Evolutionary conservation across 2,329 filamentous ascomycete genomes (phyloP), one percentile per base, ranked within the genome.

Genomic region (Phyllosticta citrichinensis): DNA sequence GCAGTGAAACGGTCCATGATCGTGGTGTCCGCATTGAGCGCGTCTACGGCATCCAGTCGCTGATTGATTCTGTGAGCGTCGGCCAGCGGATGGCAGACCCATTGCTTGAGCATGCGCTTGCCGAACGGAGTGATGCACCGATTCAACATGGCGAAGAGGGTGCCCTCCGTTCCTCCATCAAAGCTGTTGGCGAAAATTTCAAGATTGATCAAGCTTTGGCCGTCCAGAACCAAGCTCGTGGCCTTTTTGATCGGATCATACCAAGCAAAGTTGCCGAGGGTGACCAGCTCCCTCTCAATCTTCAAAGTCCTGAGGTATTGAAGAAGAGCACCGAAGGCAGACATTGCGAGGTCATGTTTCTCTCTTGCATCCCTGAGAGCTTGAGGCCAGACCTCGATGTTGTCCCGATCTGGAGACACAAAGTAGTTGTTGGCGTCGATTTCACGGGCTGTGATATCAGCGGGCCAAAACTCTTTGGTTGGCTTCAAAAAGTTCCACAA

Each of bases 161-260:
- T 97, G 6, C 94, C 94, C 50, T 96, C 88, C 0, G 81, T 72
- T 14, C 90, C 86, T 8, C 92, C 93, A 69, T 97, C 93, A 65
- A 88, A 91, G 0, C 87, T 92, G 74, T 99, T 99, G 67, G 91
- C 83, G 67, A 99, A 99, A 5, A 99, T 84, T 71, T 99, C 94
- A n/a, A 99, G 85, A 69, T 99, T 99, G 79, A 96, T 95, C 67
- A 99, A 80, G 22, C 92, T 97, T 71, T 99, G 94, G 0, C 94
- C 94, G 68, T 99, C 94, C 1, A 99, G 81, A 10, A 99, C 88
- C 53, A 99, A 78, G 30, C 90, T 97, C 12, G 91, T 91, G 1
- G 86, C 82, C 70, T 97, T 96, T 69, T 88, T 88, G 57, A 99
- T 97, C 0, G 94, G 94, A 70, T 88, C 91, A 73, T 99, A 99